Evolutionary conservation across 1,139 yeast genomes (phyloP).

Genomic region (Debaryomyces subglobosus): DNA sequence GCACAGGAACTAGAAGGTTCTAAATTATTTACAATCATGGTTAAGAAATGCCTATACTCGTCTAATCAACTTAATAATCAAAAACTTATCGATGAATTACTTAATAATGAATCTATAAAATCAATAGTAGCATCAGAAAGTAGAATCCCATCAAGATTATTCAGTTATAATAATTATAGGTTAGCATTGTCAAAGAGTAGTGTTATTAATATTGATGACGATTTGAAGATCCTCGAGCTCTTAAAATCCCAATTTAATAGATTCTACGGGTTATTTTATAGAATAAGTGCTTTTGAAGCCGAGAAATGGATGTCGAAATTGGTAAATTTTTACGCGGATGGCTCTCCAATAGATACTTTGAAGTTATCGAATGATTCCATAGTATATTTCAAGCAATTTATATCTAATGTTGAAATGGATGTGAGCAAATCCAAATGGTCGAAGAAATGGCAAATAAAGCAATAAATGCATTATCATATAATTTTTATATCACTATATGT

Average conservation of each 20-base stretch:
- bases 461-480: neutral
- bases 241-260: constrained; percentile 17
- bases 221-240: constrained; percentile 4
- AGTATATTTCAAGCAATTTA: constrained; percentile 8
- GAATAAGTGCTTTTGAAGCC: constrained; percentile 11
- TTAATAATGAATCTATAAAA: constrained; percentile 15
- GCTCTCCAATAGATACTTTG: constrained; percentile 2
- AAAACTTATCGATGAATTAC: constrained; percentile 9
- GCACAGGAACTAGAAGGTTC: constrained; percentile 21
- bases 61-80: constrained; percentile 10
- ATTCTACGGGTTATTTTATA: constrained; percentile 15
- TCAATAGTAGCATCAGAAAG: constrained; percentile 16
- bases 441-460: constrained; percentile 5
- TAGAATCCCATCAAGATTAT: constrained; percentile 13
- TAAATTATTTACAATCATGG: constrained; percentile 17
- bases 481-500: neutral
- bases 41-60: constrained; percentile 14
- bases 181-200: constrained; percentile 9
- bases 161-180: constrained; percentile 13
- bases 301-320: constrained; percentile 15
- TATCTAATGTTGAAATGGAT: constrained; percentile 6
- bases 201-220: constrained; percentile 6
- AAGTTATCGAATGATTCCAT: constrained; percentile 3
- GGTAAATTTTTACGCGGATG: constrained; percentile 11
- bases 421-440: constrained; percentile 7